These are phyloP conservation scores for Seminavis robusta DNA, from an alignment of 108 stramenopile species.

Conservation along the genomic window DNA sequence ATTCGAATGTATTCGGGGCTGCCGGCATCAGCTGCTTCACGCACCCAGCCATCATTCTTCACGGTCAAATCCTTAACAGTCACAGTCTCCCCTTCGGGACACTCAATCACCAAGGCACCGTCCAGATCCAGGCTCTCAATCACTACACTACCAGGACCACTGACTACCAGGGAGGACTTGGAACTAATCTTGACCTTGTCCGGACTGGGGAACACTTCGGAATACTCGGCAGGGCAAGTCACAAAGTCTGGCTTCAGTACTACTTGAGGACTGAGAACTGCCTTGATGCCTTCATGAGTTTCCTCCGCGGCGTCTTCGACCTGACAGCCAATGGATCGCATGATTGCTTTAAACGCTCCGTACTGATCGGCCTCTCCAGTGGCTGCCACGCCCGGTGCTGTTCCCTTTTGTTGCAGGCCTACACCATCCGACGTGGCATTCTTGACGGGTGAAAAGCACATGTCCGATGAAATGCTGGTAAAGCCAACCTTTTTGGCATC, in stretches of 20 bases:
- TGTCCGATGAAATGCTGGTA: slow-evolving; percentile 79
- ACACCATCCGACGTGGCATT: slow-evolving; percentile 89
- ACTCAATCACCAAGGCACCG: slow-evolving; percentile 75
- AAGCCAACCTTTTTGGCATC: slow-evolving; percentile 89
- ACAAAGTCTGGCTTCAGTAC: slow-evolving; percentile 77
- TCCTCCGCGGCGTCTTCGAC: slow-evolving; percentile 49
- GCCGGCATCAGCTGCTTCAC: slow-evolving; percentile 23
- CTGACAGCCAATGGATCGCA: slow-evolving; percentile 68
- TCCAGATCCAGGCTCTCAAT: slow-evolving; percentile 84
- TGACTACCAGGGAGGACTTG: slow-evolving; percentile 75
- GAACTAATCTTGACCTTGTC: slow-evolving; percentile 72
- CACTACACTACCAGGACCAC: slow-evolving; percentile 61
- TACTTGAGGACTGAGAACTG: slow-evolving; percentile 70
- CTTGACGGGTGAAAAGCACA: slow-evolving; percentile 96
- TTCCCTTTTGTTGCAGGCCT: slow-evolving; percentile 73
- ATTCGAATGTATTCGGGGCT: slow-evolving; percentile 60
- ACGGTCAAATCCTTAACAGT: slow-evolving; percentile 54
- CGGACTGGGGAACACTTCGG: slow-evolving; percentile 61
- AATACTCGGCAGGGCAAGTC: slow-evolving; percentile 62
- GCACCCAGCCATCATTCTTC: slow-evolving; percentile 76
- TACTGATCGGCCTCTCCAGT: slow-evolving; percentile 94
- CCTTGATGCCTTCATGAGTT: slow-evolving; percentile 56
- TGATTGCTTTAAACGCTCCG: slow-evolving; percentile 44
- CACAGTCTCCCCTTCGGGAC: slow-evolving; percentile 52
- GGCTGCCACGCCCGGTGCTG: slow-evolving; percentile 86